Conservation (phyloP, 202 grass and related monocot species). For the Schoenoplectus tabernaemontani region DNA sequence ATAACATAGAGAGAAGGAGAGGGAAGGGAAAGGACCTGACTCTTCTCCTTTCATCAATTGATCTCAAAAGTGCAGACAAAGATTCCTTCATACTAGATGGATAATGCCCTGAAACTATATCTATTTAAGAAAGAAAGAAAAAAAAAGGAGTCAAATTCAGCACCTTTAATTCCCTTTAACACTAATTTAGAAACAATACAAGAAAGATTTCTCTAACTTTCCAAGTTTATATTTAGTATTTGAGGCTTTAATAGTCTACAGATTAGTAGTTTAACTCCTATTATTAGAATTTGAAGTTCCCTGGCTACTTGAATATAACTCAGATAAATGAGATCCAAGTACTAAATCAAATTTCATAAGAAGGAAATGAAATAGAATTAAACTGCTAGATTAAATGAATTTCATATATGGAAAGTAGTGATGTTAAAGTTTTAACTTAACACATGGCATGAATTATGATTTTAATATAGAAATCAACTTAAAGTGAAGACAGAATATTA, state of each 20-base stretch:
- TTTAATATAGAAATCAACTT: background rate
- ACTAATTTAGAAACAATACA: background rate
- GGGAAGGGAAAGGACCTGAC: slow-evolving; percentile 14
- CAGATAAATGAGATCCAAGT: background rate
- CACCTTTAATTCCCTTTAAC: background rate
- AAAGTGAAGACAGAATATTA: background rate
- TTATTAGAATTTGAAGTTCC: background rate
- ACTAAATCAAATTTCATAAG: background rate
- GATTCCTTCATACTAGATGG: slow-evolving; percentile 12
- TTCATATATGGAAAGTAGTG: background rate
- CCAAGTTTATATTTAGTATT: background rate
- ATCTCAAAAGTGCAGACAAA: slow-evolving; percentile 19
- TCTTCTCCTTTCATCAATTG: slow-evolving; percentile 23
- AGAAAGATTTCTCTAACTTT: background rate
- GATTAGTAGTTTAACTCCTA: background rate
- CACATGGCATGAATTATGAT: background rate
- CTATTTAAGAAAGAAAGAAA: background rate
- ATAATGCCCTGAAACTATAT: slow-evolving; percentile 14
- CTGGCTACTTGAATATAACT: background rate
- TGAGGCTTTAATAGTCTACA: background rate
- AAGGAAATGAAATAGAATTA: background rate
- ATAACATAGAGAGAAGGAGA: background rate
- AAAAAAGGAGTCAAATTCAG: background rate
- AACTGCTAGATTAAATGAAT: background rate
- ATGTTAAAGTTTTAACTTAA: background rate